Evolutionary conservation across 2,329 filamentous ascomycete genomes (phyloP).

Genomic region (Monosporascus sp.): DNA sequence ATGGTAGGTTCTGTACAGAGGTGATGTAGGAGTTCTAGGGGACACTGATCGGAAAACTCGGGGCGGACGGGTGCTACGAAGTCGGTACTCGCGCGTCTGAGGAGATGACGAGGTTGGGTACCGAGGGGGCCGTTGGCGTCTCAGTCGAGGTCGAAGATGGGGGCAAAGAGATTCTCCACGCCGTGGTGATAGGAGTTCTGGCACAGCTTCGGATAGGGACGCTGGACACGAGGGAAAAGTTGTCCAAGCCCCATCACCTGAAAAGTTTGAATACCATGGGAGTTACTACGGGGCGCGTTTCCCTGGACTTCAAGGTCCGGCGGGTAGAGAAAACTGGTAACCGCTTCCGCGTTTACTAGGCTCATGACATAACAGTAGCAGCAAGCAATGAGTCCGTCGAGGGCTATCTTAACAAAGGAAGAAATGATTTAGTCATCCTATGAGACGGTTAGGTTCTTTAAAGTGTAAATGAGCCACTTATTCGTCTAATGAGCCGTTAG

Average conservation of each 20-base stretch:
- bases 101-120: constrained; percentile 30
- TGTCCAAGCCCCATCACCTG: background rate
- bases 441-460: too few relatives aligned
- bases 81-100: constrained; percentile 34
- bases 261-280: background rate
- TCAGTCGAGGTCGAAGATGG: constrained; percentile 46
- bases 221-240: background rate
- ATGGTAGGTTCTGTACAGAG: constrained; percentile 39
- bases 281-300: background rate
- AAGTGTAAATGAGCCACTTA: too few relatives aligned
- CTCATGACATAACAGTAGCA: too few relatives aligned
- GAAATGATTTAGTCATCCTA: too few relatives aligned
- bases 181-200: constrained; percentile 37
- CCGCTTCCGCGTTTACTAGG: too few relatives aligned
- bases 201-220: constrained; percentile 35
- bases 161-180: constrained; percentile 36
- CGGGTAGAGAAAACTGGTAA: background rate
- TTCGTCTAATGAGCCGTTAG: too few relatives aligned
- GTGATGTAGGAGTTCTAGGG: constrained; percentile 36
- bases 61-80: constrained; percentile 43
- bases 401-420: too few relatives aligned
- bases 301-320: background rate
- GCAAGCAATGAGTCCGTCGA: too few relatives aligned
- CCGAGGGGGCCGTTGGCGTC: constrained; percentile 33
- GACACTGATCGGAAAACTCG: constrained; percentile 38